phyloP scores from a whole-genome alignment of 1,284 basidiomycete species.

The Sporisorium iseilematis-ciliati region DNA sequence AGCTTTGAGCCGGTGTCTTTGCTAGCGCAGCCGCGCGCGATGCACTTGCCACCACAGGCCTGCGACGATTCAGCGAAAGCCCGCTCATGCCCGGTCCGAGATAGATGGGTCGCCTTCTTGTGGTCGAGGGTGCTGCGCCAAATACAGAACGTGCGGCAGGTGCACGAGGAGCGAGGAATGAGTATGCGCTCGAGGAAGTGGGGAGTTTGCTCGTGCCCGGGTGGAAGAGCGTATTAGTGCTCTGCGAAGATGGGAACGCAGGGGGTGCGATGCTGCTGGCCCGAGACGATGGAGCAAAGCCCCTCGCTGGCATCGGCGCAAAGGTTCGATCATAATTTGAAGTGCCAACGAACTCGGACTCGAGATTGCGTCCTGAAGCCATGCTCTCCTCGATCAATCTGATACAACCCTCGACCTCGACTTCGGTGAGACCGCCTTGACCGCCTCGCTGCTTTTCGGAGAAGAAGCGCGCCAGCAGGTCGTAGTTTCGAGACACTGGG shows the following conservation, averaged over 20 bases:
- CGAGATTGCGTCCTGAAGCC: conserved; percentile 42
- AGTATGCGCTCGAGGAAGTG: conserved; percentile 39
- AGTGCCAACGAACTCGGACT: conserved; percentile 30
- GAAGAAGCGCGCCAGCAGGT: conserved; percentile 59
- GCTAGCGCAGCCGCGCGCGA: conserved; percentile 28
- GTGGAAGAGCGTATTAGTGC: conserved; percentile 40
- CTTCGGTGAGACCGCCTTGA: conserved; percentile 49
- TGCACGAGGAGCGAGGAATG: conserved; percentile 47
- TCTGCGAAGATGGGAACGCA: conserved; percentile 33
- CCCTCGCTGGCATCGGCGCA: conserved; percentile 6
- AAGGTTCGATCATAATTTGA: conserved; percentile 13
- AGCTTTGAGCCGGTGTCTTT: conserved; percentile 13
- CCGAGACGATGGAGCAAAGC: conserved; percentile 26
- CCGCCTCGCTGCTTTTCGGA: conserved; percentile 55
- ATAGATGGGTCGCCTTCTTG: conserved; percentile 43
- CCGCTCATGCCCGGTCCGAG: conserved; percentile 53
- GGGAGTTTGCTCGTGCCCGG: conserved; percentile 33
- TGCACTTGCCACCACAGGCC: conserved; percentile 38
- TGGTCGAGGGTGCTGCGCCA: conserved; percentile 10
- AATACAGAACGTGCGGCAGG: conserved; percentile 15
- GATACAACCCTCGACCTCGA: conserved; percentile 59
- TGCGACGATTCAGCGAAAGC: conserved; percentile 39
- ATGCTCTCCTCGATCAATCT: conserved; percentile 57
- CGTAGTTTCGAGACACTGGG: conserved; percentile 59
- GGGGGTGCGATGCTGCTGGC: conserved; percentile 46